These are phyloP conservation scores for Schrenkiella parvula DNA, from an alignment of 345 rosid species.

Conservation along the genomic window DNA sequence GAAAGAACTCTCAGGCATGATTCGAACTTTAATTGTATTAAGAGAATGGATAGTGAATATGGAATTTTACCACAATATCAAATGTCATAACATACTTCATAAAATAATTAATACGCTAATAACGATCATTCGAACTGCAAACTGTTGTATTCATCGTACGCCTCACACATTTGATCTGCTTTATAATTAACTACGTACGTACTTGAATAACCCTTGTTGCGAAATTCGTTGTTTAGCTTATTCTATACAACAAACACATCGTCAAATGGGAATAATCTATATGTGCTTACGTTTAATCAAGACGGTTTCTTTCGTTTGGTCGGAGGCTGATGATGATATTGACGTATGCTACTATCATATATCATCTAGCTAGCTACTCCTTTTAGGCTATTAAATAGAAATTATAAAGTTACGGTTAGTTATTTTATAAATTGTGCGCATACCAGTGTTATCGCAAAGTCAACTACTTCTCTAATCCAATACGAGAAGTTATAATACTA, in stretches of 20 bases:
- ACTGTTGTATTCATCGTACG: not conserved
- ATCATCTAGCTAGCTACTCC: conserved; percentile 21
- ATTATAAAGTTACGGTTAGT: not conserved
- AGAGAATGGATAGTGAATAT: not conserved
- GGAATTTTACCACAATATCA: not conserved
- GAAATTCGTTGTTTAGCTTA: not conserved
- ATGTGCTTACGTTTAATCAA: conserved; percentile 16
- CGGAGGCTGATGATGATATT: conserved; percentile 24
- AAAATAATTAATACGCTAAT: not conserved
- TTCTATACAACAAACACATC: not conserved
- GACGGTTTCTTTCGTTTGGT: conserved; percentile 15
- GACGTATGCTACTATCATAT: conserved; percentile 11
- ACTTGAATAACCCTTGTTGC: not conserved
- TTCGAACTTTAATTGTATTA: not conserved
- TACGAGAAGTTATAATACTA: conserved; percentile 15
- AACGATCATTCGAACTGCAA: not conserved
- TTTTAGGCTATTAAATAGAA: not conserved
- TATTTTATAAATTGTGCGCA: not conserved
- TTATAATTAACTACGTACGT: no score
- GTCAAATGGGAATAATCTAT: conserved; percentile 1
- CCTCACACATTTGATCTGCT: no score
- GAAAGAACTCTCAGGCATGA: not conserved
- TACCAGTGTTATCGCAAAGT: conserved; percentile 13
- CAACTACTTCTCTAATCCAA: conserved; percentile 34
- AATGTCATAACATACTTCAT: not conserved